Evolutionary conservation across 495 filamentous ascomycete species (phyloP).

Genomic region (Echria macrotheca): DNA sequence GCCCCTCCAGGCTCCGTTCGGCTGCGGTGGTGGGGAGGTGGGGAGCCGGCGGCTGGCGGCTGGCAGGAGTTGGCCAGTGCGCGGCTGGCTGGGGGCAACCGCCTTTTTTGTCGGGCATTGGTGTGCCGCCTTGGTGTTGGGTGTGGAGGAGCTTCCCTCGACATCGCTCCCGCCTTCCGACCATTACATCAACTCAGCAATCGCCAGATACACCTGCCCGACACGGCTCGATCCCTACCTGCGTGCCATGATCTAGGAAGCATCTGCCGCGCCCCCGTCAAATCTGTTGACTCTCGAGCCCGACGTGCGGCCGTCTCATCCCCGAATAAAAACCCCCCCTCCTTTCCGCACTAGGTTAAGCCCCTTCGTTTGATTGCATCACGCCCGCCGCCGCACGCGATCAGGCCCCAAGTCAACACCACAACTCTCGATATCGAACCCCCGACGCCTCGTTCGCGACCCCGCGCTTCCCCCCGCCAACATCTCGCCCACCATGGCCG

Average conservation of each 20-base stretch:
- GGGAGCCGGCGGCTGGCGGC: too few relatives aligned
- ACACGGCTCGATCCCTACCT: constrained; percentile 7
- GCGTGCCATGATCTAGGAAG: background rate
- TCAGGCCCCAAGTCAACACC: constrained; percentile 18
- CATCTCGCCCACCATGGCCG: constrained; percentile 44
- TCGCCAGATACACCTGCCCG: background rate
- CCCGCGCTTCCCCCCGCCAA: constrained; percentile 10
- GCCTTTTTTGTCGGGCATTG: background rate
- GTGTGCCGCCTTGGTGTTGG: background rate
- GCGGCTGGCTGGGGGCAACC: background rate
- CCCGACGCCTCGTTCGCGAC: constrained; percentile 10
- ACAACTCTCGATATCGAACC: constrained; percentile 12
- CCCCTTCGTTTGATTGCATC: constrained; percentile 27
- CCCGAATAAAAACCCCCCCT: background rate
- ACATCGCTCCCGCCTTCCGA: constrained; percentile 6
- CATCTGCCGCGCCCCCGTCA: too few relatives aligned
- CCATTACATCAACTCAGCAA: constrained; percentile 11
- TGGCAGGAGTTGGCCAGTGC: constrained; percentile 6
- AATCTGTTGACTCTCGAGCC: constrained; percentile 10
- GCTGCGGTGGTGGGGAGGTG: too few relatives aligned
- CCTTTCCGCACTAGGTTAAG: background rate
- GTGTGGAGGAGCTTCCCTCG: constrained; percentile 13
- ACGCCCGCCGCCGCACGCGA: constrained; percentile 28
- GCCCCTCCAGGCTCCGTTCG: too few relatives aligned
- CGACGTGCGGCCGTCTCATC: background rate